A percentile compares a stretch with the other conserved stretches of the same genome.
phyloP scores from a whole-genome alignment of 306 rosid genomes.

The Ceratonia siliqua region DNA sequence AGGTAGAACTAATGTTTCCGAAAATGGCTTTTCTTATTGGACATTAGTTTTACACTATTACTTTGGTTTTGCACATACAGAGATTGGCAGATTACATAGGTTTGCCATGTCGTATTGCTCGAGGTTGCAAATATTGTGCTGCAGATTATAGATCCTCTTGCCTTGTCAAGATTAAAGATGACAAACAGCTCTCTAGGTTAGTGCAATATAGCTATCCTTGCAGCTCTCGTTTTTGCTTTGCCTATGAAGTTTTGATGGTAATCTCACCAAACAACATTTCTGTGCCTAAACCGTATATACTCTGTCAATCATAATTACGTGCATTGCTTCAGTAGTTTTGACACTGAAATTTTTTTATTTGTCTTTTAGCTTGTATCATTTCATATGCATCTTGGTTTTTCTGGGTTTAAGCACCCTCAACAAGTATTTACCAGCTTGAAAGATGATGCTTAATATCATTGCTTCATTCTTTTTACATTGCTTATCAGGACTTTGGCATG shows the following conservation, averaged over 20 bases:
- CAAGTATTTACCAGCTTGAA: slow-evolving; percentile 16
- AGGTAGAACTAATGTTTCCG: not conserved
- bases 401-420: not conserved
- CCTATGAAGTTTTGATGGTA: not conserved
- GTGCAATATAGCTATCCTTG: slow-evolving; percentile 33
- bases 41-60: not conserved
- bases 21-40: slow-evolving; percentile 1
- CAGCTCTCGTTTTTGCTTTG: not conserved
- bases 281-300: not conserved
- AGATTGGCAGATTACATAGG: slow-evolving; percentile 95
- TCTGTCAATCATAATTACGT: slow-evolving; percentile 9
- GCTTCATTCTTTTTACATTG: slow-evolving; percentile 4
- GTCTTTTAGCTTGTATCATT: not conserved
- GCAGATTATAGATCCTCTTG: slow-evolving; percentile 97
- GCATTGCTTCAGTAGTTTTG: slow-evolving; percentile 35
- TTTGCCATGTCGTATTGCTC: slow-evolving; percentile 97
- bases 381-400: not conserved
- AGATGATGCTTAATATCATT: not conserved
- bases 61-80: slow-evolving; percentile 51
- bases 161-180: slow-evolving; percentile 79
- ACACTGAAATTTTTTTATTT: not conserved
- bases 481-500: not conserved
- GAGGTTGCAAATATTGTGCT: slow-evolving; percentile 90
- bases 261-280: slow-evolving; percentile 1
- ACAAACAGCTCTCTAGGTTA: slow-evolving; percentile 68